Percentiles rank a stretch among this genome's conserved stretches.
Conservation (phyloP, 805 yeast species). For the Candida maesae region DNA sequence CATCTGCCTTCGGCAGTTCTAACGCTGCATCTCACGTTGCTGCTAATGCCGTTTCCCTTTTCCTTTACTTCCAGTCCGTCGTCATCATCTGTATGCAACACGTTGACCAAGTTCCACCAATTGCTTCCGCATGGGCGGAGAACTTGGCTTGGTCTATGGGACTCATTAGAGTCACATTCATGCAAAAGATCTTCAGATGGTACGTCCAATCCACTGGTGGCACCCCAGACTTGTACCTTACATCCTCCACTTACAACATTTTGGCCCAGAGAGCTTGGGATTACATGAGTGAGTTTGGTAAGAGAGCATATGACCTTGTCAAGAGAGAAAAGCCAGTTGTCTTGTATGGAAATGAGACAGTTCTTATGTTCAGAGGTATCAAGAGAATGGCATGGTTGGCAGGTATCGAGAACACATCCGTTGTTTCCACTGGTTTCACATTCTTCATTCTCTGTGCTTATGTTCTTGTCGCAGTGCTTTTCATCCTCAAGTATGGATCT, state of each 20-base stretch:
- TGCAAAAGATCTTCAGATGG: slow-evolving; percentile 86
- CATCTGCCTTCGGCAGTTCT: slow-evolving; percentile 82
- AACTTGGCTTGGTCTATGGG: slow-evolving; percentile 97
- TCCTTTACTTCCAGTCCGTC: slow-evolving; percentile 84
- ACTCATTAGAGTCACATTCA: slow-evolving; percentile 66
- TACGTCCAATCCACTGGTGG: slow-evolving; percentile 89
- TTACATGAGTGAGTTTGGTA: slow-evolving; percentile 15
- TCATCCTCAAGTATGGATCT: slow-evolving; percentile 47
- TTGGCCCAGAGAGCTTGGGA: slow-evolving; percentile 67
- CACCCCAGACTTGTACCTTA: slow-evolving; percentile 62
- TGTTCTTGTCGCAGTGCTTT: slow-evolving; percentile 58
- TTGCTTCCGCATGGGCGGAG: slow-evolving; percentile 89
- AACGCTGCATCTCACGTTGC: slow-evolving; percentile 86
- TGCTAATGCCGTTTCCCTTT: slow-evolving; percentile 80
- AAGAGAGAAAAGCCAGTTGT: slow-evolving; percentile 36
- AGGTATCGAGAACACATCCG: slow-evolving; percentile 75
- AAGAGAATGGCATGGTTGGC: slow-evolving; percentile 76
- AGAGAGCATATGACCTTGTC: slow-evolving; percentile 30
- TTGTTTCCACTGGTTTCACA: slow-evolving; percentile 84
- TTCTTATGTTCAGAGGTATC: slow-evolving; percentile 80
- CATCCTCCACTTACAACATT: slow-evolving; percentile 58
- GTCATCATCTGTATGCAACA: slow-evolving; percentile 82
- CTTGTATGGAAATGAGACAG: slow-evolving; percentile 48
- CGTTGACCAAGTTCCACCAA: slow-evolving; percentile 85
- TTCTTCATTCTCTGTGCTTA: slow-evolving; percentile 78